Conservation (phyloP, 2,329 filamentous ascomycete genomes). For the Xylaria sp. region DNA sequence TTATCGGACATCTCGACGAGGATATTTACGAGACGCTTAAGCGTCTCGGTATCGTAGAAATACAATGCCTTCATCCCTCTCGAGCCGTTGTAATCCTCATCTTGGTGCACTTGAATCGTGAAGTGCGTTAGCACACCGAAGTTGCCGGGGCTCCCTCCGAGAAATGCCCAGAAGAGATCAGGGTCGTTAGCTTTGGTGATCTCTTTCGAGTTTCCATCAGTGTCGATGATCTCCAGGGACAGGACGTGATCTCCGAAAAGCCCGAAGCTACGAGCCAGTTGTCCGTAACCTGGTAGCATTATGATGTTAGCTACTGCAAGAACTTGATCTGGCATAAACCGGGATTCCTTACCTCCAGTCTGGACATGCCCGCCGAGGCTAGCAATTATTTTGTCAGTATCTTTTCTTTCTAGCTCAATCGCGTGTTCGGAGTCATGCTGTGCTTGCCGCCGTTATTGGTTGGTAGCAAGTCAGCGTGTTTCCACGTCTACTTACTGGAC, state of each 20-base stretch:
- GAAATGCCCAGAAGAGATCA: conserved; percentile 69
- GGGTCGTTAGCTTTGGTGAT: conserved; percentile 61
- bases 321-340: not conserved
- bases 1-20: conserved; percentile 59
- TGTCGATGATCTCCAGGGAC: conserved; percentile 60
- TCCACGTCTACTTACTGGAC: conserved; percentile 48
- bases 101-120: conserved; percentile 58
- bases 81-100: conserved; percentile 54
- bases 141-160: conserved; percentile 68
- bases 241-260: conserved; percentile 65
- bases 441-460: not conserved
- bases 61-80: conserved; percentile 56
- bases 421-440: not conserved
- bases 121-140: conserved; percentile 67
- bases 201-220: conserved; percentile 57
- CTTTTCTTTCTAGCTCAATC: not conserved
- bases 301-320: conserved; percentile 12
- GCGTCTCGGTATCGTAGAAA: conserved; percentile 53
- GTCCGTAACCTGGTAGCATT: conserved; percentile 52
- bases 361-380: conserved; percentile 59
- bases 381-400: conserved; percentile 13
- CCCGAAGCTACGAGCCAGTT: conserved; percentile 61
- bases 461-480: not conserved
- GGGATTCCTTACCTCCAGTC: conserved; percentile 53
- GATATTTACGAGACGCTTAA: conserved; percentile 54